Evolutionary conservation across 139 green algal genomes (phyloP).

Genomic region (Coelastrella sp.): DNA sequence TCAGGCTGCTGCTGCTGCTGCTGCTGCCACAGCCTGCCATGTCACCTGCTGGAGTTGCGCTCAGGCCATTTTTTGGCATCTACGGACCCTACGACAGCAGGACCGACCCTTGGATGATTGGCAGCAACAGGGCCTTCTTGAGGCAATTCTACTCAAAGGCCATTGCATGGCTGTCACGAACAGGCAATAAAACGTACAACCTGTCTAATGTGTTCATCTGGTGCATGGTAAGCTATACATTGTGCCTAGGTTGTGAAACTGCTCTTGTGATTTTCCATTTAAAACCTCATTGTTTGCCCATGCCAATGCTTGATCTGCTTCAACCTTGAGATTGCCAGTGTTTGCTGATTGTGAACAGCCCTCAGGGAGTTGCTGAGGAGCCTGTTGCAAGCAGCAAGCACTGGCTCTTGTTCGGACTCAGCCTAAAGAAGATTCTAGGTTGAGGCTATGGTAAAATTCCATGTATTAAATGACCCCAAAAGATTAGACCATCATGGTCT

Average conservation of each 20-base stretch:
- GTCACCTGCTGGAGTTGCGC: slow-evolving; percentile 52
- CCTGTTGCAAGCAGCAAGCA: too few species aligned
- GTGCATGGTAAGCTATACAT: background rate
- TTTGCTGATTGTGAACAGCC: too few species aligned
- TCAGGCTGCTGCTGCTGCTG: background rate
- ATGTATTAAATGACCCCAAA: too few species aligned
- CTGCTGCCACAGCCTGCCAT: background rate
- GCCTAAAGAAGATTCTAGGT: too few species aligned
- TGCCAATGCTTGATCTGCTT: too few species aligned
- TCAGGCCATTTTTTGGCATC: slow-evolving; percentile 62
- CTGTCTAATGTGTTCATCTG: slow-evolving; percentile 20
- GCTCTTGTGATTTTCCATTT: too few species aligned
- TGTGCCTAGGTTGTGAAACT: background rate
- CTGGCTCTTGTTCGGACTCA: too few species aligned
- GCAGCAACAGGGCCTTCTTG: slow-evolving; percentile 23
- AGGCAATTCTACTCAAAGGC: slow-evolving; percentile 44
- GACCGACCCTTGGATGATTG: slow-evolving; percentile 17
- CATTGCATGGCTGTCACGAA: slow-evolving; percentile 11
- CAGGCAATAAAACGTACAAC: slow-evolving; percentile 53
- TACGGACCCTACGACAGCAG: slow-evolving; percentile 47
- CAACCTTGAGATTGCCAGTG: too few species aligned
- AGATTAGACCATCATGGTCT: too few species aligned
- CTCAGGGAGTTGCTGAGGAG: too few species aligned
- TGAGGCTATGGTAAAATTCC: too few species aligned
- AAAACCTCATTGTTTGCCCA: too few species aligned